Evolutionary conservation across 2,329 filamentous ascomycete genomes (phyloP).

Genomic region (Pseudogymnoascus destructans): DNA sequence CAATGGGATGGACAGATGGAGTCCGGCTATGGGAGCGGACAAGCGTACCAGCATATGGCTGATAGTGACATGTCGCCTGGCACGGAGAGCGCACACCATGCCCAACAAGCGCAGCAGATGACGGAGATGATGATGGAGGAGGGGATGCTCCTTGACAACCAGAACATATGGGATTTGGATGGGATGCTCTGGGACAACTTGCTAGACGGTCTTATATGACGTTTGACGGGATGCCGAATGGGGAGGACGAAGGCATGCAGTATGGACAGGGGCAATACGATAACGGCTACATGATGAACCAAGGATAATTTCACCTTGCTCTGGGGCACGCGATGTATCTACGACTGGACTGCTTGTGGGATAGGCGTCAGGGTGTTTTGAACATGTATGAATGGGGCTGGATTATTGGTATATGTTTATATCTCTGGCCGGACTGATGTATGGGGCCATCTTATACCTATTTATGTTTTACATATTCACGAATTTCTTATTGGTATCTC

Average conservation of each 20-base stretch:
- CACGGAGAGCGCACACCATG: constrained; percentile 22
- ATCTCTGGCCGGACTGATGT: background rate
- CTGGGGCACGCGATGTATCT: background rate
- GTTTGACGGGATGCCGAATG: constrained; percentile 21
- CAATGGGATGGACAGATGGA: constrained; percentile 19
- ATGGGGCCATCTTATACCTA: background rate
- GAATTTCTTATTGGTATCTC: background rate
- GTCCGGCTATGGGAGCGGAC: constrained; percentile 13
- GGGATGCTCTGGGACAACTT: constrained; percentile 40
- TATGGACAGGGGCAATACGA: constrained; percentile 1
- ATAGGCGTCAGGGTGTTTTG: background rate
- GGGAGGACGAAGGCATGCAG: background rate
- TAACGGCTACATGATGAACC: constrained; percentile 2
- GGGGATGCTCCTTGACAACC: constrained; percentile 42
- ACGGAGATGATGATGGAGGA: constrained; percentile 37
- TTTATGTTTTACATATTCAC: background rate
- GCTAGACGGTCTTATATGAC: constrained; percentile 28
- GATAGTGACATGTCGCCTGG: constrained; percentile 16
- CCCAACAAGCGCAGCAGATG: constrained; percentile 28
- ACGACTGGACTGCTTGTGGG: background rate
- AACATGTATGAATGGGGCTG: background rate
- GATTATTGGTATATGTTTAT: background rate
- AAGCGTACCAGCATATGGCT: constrained; percentile 11
- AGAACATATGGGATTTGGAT: constrained; percentile 42
- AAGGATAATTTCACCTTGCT: background rate